phyloP scores from a whole-genome alignment of 768 basidiomycete genomes.

The Naganishia randhawae region DNA sequence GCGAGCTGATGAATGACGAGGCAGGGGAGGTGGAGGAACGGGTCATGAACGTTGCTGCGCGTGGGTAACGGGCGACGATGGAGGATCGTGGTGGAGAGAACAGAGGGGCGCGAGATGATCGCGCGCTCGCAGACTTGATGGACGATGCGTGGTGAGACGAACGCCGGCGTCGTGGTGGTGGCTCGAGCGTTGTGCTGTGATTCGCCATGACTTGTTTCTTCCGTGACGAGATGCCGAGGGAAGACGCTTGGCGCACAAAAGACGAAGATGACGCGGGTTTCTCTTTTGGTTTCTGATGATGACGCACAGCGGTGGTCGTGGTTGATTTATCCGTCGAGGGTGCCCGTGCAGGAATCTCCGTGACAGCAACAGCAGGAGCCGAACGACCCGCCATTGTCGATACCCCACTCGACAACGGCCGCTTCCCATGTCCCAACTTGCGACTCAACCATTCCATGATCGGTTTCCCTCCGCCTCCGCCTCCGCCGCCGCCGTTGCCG shows the following conservation, averaged over 20 bases:
- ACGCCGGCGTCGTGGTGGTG: not conserved
- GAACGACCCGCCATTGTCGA: no score
- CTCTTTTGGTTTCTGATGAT: not conserved
- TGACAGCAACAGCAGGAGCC: not conserved
- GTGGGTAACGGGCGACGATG: not conserved
- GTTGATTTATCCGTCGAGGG: not conserved
- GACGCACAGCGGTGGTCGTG: not conserved
- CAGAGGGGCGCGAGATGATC: not conserved
- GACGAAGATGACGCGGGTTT: not conserved
- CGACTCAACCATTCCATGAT: slow-evolving; percentile 27
- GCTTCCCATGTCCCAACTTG: slow-evolving; percentile 18
- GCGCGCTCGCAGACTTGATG: not conserved
- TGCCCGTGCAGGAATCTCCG: not conserved
- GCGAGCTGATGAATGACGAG: slow-evolving; percentile 21
- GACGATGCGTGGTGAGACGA: not conserved
- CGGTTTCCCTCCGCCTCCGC: slow-evolving; percentile 6
- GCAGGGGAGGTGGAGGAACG: not conserved
- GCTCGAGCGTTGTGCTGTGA: not conserved
- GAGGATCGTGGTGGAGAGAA: slow-evolving; percentile 2
- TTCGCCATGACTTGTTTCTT: not conserved
- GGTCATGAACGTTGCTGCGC: slow-evolving; percentile 15
- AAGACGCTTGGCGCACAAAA: not conserved
- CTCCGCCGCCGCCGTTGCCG: not conserved
- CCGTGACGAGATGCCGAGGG: not conserved
- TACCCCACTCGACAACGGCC: not conserved